Base-by-base conservation (phyloP, 225 moss, liverwort and hornwort species). In the Polytrichum formosum region DNA sequence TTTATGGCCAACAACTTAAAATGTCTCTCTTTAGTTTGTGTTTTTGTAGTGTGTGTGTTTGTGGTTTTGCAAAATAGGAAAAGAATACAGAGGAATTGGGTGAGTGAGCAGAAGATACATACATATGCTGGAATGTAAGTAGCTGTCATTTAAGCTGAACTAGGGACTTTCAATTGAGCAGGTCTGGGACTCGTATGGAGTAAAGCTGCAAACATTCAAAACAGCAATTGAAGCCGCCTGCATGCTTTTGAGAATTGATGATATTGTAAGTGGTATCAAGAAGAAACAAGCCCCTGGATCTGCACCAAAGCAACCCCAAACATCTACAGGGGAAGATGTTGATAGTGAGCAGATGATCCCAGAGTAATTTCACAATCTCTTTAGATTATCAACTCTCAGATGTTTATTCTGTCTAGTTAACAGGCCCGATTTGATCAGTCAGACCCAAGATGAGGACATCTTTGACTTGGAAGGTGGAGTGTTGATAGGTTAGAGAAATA, bases 341-440 rank as follows among this genome's bases (percentile, higher is more conserved):
- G 95, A 95, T 64, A 91, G 88, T 53, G 95, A 95, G 79, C 87
- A 95, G 76, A 95, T 92, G 91, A 92, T 95, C 26, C 91, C 91
- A 13, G 95, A 95, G 74, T 95, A 86, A 77, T 28, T 66, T 64
- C 37, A 46, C 28, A 6, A 35, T 53, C 61, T 66, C 26, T 18
- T 61, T 22, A 66, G 60, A 61, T 22, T 25, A 64, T n/a, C 58
- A 58, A 13, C 61, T 69, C 54, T 18, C 33, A 64, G 65, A 25
- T 8, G 66, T 26, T 27, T 74, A 18, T 68, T 63, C 59, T 72
- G 55, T 33, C 61, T 74, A 67, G 63, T 72, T 53, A 70, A 67
- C 56, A 35, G 65, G 70, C 53, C 61, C 23, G 46, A 67, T 30
- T 75, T 26, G 56, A 75, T 66, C 78, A 66, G 71, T 58, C 75